Conservation (phyloP, 2,329 filamentous ascomycete species). For the Graphilbum ipis-grandicollis region DNA sequence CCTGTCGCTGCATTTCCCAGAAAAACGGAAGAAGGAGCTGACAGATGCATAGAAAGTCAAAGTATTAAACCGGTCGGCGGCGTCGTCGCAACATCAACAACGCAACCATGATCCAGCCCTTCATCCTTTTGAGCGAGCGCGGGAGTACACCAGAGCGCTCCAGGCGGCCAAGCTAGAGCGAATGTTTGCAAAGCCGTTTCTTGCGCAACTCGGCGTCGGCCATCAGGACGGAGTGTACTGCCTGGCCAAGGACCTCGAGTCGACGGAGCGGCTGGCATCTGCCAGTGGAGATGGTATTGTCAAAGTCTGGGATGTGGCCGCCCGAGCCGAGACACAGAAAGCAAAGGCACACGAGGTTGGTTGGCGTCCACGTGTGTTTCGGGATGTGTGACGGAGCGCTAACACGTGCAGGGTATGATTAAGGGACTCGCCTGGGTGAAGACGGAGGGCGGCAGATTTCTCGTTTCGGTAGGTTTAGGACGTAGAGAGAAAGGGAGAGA, state of each 20-base stretch:
- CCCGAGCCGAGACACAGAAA: slow-evolving; percentile 54
- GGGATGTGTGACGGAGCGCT: too few species aligned
- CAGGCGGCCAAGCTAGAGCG: slow-evolving; percentile 84
- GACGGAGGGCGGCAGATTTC: slow-evolving; percentile 30
- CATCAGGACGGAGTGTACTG: slow-evolving; percentile 85
- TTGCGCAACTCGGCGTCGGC: slow-evolving; percentile 72
- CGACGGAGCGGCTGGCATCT: slow-evolving; percentile 58
- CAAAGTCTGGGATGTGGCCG: slow-evolving; percentile 51
- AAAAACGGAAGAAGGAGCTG: background rate
- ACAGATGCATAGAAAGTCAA: slow-evolving; percentile 8
- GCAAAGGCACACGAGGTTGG: slow-evolving; percentile 56
- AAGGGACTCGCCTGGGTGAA: slow-evolving; percentile 82
- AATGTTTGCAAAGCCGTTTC: slow-evolving; percentile 57
- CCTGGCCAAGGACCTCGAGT: slow-evolving; percentile 63
- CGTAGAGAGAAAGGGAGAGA: too few species aligned
- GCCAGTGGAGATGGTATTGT: slow-evolving; percentile 84
- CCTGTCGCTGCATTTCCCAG: too few species aligned
- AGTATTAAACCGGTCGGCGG: slow-evolving; percentile 7
- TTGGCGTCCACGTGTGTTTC: too few species aligned
- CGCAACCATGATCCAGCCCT: slow-evolving; percentile 48
- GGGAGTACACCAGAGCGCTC: slow-evolving; percentile 57
- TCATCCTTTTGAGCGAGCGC: slow-evolving; percentile 78
- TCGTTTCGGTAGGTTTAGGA: slow-evolving; percentile 32
- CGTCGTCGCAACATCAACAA: slow-evolving; percentile 9
- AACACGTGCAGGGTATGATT: slow-evolving; percentile 63